A percentile compares a stretch with the other conserved stretches of the same genome.
These are phyloP conservation scores for Ettlia oleoabundans DNA, from an alignment of 139 green algal genomes.

Conservation along the genomic window DNA sequence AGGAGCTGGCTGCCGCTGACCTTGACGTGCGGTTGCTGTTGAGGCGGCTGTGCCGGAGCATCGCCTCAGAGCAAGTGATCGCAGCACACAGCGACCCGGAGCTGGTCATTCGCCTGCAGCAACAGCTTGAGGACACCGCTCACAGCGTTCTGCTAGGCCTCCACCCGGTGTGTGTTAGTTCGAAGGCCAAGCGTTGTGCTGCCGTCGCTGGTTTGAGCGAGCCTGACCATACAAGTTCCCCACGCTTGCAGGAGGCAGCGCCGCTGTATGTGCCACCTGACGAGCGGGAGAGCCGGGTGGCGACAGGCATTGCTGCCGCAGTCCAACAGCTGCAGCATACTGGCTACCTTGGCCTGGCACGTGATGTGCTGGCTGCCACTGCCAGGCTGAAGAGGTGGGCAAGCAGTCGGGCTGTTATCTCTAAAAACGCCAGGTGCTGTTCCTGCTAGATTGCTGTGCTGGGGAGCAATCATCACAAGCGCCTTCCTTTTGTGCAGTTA, in stretches of 20 bases:
- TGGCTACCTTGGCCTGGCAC: conserved; percentile 4
- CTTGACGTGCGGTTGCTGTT: not conserved
- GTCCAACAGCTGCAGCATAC: not conserved
- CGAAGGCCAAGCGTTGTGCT: no score
- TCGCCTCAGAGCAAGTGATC: not conserved
- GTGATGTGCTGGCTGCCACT: not conserved
- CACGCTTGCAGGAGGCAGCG: not conserved
- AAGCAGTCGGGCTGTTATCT: not conserved
- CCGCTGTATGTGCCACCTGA: conserved; percentile 1
- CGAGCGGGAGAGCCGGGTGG: not conserved
- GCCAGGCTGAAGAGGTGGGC: not conserved
- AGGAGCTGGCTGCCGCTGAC: not conserved
- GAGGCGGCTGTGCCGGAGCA: not conserved
- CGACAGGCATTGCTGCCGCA: not conserved
- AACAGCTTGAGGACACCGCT: conserved; percentile 12
- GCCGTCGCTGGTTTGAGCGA: no score
- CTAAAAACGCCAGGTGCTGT: not conserved
- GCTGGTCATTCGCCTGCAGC: not conserved
- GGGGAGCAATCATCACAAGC: no score
- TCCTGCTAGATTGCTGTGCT: no score
- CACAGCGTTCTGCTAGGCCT: conserved; percentile 20
- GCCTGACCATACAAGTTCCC: no score
- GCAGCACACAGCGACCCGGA: not conserved
- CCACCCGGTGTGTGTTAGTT: conserved; percentile 1
- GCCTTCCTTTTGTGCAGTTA: not conserved